Base-by-base conservation (phyloP, 2,329 filamentous ascomycete species). In the Colletotrichum lupini region DNA sequence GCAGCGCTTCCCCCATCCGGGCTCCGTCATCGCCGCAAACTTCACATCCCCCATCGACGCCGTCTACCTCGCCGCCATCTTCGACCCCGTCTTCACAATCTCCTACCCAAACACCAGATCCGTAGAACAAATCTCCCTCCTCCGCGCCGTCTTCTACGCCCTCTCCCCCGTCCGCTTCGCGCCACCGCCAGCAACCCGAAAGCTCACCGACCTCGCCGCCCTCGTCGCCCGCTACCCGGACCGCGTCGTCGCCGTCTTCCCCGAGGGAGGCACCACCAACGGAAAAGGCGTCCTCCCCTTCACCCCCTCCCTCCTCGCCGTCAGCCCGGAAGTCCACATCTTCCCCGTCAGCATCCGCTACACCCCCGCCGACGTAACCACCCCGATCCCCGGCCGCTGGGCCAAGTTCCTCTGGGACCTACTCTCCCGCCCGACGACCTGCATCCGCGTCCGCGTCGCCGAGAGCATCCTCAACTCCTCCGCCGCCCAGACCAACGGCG, bases 1-100 rank as follows among this genome's bases (percentile, higher is more conserved):
- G 69, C 87, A 92, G 73, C 91, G 94, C 53, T 90, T 98, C 22
- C 97, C 97, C 1, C 90, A 93, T 68, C 90, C 92, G 5, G 91
- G 93, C 59, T 93, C 92, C 68, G 88, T 99, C 77, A 97, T 99
- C 78, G 95, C 95, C 61, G 93, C 94, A 64, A 97, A 95, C 74
- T 97, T 95, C 81, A 98, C 95, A 42, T 97, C 94, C 11, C 97
- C 97, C 9, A 90, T 99, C 81, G 97, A 99, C 82, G 93, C 95
- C 19, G 86, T 99, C 69, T 99, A 98, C 83, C 91, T 99, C 28
- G 95, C 97, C 73, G 95, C 95, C 75, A 95, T 98, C 79, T 99
- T 98, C 86, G 95, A 98, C 81, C 97, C 97, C 3, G 89, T 99
- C 81, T 98, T 99, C 84, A 97, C 95, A 12, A 87, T 94, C 58